These are phyloP conservation scores for Suillus ampliporus DNA, from an alignment of 768 basidiomycete species.

Conservation along the genomic window DNA sequence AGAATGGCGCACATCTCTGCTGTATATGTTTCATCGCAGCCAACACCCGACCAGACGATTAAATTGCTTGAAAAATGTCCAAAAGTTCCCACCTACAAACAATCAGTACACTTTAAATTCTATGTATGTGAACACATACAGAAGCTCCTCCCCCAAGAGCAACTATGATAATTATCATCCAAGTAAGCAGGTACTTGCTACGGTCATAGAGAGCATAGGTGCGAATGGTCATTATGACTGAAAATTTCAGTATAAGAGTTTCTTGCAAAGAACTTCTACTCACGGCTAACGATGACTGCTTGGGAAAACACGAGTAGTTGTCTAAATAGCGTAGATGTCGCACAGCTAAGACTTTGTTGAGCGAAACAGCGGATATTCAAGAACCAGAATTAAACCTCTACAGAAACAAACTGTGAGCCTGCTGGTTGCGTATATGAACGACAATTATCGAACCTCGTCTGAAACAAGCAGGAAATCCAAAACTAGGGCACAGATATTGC, in stretches of 20 bases:
- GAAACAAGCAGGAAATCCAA: conserved; percentile 31
- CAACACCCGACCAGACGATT: conserved; percentile 30
- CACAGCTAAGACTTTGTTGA: no score
- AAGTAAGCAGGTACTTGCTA: conserved; percentile 20
- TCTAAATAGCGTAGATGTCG: no score
- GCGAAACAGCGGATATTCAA: no score
- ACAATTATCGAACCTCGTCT: conserved; percentile 4
- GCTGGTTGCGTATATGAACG: neutral
- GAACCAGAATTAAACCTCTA: no score
- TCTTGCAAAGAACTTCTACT: no score
- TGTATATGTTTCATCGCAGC: conserved; percentile 29
- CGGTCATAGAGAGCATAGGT: conserved; percentile 25
- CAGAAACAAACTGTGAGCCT: no score
- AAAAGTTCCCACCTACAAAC: conserved; percentile 34
- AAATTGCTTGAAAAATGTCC: conserved; percentile 49
- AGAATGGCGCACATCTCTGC: conserved; percentile 8
- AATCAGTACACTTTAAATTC: neutral
- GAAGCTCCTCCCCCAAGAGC: conserved; percentile 38
- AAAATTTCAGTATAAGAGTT: no score
- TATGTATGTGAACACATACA: conserved; percentile 39
- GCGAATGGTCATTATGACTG: conserved; percentile 27
- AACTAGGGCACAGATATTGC: conserved; percentile 38
- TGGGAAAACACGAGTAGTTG: no score
- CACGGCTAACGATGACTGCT: no score
- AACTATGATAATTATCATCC: conserved; percentile 40